Evolutionary conservation across 2,329 filamentous ascomycete species (phyloP).

Genomic region (Cercospora citrullina): DNA sequence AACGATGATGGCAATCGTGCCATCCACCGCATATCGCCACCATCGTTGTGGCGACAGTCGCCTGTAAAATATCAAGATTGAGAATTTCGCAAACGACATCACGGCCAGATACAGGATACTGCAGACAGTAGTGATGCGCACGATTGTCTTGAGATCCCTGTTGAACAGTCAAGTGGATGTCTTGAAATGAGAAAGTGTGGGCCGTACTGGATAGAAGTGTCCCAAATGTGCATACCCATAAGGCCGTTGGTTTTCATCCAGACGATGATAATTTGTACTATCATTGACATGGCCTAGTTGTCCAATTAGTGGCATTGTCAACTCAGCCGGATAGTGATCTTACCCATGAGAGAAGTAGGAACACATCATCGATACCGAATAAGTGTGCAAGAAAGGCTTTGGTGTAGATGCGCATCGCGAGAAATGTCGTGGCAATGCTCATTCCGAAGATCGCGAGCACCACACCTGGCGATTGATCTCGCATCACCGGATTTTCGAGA

Average conservation of each 20-base stretch:
- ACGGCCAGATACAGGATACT: conserved; percentile 16
- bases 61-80: conserved; percentile 22
- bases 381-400: conserved; percentile 21
- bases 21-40: conserved; percentile 20
- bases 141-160: conserved; percentile 5
- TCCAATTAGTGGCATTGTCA: not conserved
- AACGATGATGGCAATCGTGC: conserved; percentile 15
- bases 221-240: conserved; percentile 23
- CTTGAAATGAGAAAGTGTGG: no score
- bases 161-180: not conserved
- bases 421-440: conserved; percentile 18
- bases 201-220: not conserved
- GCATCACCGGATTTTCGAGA: conserved; percentile 15
- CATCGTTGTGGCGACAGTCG: conserved; percentile 19
- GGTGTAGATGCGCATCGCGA: conserved; percentile 21
- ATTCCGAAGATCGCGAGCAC: conserved; percentile 19
- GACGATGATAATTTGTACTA: conserved; percentile 19
- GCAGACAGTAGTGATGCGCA: conserved; percentile 13
- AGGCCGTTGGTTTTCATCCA: conserved; percentile 6
- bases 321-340: not conserved
- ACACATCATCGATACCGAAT: conserved; percentile 23
- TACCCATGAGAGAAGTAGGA: conserved; percentile 23
- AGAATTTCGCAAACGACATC: conserved; percentile 23
- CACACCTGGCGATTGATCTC: conserved; percentile 10
- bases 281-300: conserved; percentile 17